Evolutionary conservation across 2,329 filamentous ascomycete genomes (phyloP).

Genomic region (Venturiaceae sp.): DNA sequence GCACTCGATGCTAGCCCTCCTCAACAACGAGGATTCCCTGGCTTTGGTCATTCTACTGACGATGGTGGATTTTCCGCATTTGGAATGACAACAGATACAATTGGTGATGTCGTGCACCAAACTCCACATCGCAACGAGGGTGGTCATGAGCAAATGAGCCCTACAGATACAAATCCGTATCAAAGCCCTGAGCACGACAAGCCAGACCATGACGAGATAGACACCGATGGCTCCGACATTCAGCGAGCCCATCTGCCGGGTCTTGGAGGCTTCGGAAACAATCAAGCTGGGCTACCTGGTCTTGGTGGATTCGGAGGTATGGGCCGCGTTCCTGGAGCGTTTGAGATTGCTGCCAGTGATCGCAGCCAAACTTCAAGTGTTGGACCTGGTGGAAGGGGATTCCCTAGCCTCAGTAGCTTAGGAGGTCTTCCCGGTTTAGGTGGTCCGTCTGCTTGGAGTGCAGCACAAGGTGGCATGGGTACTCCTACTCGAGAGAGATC

Average conservation of each 20-base stretch:
- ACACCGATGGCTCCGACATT: conserved; percentile 44
- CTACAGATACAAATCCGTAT: conserved; percentile 92
- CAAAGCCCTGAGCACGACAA: conserved; percentile 78
- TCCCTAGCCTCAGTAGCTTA: conserved; percentile 51
- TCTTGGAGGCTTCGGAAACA: conserved; percentile 34
- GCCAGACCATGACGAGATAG: conserved; percentile 44
- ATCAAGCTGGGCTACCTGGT: conserved; percentile 17
- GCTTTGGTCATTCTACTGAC: conserved; percentile 33
- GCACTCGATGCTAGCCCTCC: conserved; percentile 59
- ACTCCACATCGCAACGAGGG: conserved; percentile 32
- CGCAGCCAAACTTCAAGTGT: conserved; percentile 89
- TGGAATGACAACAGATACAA: conserved; percentile 48
- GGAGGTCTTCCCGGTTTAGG: conserved; percentile 42
- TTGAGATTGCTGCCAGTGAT: conserved; percentile 62
- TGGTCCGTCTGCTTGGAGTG: conserved; percentile 52
- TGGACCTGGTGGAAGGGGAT: conserved; percentile 58
- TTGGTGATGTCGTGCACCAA: conserved; percentile 48
- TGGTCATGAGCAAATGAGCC: conserved; percentile 69
- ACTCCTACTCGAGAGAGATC: conserved; percentile 53
- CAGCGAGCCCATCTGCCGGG: conserved; percentile 47
- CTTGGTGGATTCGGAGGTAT: conserved; percentile 22
- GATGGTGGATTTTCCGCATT: conserved; percentile 52
- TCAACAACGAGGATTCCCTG: conserved; percentile 29
- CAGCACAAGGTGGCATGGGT: conserved; percentile 64
- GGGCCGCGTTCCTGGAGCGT: conserved; percentile 27